Base-by-base conservation (phyloP, 257 asterid genomes). In the Solanum ahanhuiri region DNA sequence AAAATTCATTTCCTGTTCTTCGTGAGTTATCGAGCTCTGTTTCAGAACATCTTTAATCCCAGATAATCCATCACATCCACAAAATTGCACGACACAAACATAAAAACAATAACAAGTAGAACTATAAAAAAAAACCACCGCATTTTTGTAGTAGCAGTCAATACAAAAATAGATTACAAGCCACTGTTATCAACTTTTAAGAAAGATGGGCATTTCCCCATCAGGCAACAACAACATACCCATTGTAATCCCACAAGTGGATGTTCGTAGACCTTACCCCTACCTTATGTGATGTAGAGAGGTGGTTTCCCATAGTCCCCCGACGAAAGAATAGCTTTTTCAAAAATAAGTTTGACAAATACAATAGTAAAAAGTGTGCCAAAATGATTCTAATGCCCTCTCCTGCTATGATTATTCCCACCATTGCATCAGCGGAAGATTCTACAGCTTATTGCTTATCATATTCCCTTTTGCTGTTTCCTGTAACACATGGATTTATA, bases 371-470 rank as follows among this genome's bases (percentile, higher is more conserved):
- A 31, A 70, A 70, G 43, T 70, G 35, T 17, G 12, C 12, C 41
- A 2, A 71, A 71, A 71, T 34, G 45, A 34, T 71, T 71, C 17
- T 34, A 33, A 34, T 34, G 81, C 15, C 15, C 25, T 34, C 3
- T 30, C 25, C 20, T 10, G 33, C 31, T 11, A 22, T 73, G 84
- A 9, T 87, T 87, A 94, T 91, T 95, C 95, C 98, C 91, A 89
- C 86, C 98, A 95, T 95, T 90, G 91, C 87, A 88, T 92, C 95
- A 7, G 10, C 11, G 0, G 93, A 85, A 34, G 94, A 63, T 86
- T 88, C 91, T 17, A 91, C 94, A 25, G 28, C 90, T 34, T 69
- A 14, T 69, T 87, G 86, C 69, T 88, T 88, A 79, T 73, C 60
- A 22, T 91, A 82, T 71, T 33, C 37, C 25, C 84, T 91, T 87